phyloP scores from a whole-genome alignment of 2,329 filamentous ascomycete genomes.

The Cercospora sp. region DNA sequence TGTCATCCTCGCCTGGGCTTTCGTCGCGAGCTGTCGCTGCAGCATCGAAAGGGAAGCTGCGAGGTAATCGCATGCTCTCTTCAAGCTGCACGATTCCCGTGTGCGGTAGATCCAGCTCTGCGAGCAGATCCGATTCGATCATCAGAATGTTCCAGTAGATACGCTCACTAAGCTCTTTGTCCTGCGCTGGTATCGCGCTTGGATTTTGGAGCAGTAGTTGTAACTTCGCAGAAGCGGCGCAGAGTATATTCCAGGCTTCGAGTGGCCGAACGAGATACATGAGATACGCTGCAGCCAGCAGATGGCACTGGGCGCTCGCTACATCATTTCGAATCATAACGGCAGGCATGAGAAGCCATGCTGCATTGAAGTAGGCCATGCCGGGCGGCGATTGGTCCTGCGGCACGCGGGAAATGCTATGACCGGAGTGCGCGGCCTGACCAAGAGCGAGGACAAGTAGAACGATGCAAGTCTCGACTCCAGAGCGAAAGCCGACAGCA shows the following conservation, averaged over 20 bases:
- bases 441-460: conserved; percentile 75
- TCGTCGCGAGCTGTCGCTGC: conserved; percentile 52
- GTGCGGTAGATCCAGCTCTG: conserved; percentile 77
- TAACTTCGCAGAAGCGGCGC: conserved; percentile 77
- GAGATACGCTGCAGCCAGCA: conserved; percentile 77
- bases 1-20: conserved; percentile 64
- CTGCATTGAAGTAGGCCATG: conserved; percentile 75
- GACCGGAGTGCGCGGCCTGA: conserved; percentile 69
- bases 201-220: conserved; percentile 76
- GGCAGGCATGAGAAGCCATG: conserved; percentile 74
- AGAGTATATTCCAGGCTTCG: conserved; percentile 79
- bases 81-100: conserved; percentile 82
- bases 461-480: conserved; percentile 79
- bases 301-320: conserved; percentile 75
- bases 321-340: conserved; percentile 80
- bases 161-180: conserved; percentile 71
- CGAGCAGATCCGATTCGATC: conserved; percentile 75
- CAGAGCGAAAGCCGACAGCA: conserved; percentile 73
- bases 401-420: conserved; percentile 70
- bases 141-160: conserved; percentile 84
- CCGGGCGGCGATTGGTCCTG: conserved; percentile 72
- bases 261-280: conserved; percentile 80
- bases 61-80: conserved; percentile 74
- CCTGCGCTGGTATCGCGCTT: conserved; percentile 67
- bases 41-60: conserved; percentile 70